A percentile compares a stretch with the other conserved stretches of the same genome.
Evolutionary conservation across 108 stramenopile species (phyloP).

Genomic region (Cylindrotheca closterium): DNA sequence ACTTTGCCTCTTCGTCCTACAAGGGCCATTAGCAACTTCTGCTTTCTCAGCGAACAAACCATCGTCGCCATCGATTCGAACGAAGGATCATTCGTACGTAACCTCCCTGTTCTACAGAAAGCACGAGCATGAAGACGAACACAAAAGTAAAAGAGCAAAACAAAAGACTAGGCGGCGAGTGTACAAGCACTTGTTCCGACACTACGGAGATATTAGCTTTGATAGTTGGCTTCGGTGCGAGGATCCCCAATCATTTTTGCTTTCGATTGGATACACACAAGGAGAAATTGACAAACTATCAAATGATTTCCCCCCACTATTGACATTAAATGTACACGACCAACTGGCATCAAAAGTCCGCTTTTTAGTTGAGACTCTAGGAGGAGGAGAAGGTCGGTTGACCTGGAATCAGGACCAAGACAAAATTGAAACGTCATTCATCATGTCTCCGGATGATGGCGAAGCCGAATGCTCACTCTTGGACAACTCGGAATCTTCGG

Average conservation of each 20-base stretch:
- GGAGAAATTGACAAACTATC: not conserved
- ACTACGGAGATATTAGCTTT: slow-evolving; percentile 29
- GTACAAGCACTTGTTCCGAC: slow-evolving; percentile 24
- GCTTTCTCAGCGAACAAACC: too few relatives aligned
- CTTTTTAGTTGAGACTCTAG: slow-evolving; percentile 10
- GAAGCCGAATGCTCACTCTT: too few relatives aligned
- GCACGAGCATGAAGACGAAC: not conserved
- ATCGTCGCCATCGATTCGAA: too few relatives aligned
- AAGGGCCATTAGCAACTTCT: too few relatives aligned
- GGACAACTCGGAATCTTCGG: too few relatives aligned
- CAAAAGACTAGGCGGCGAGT: not conserved
- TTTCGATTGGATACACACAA: slow-evolving; percentile 10
- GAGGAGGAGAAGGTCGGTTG: slow-evolving; percentile 11
- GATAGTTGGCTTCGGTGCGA: slow-evolving; percentile 27
- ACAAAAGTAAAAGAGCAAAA: too few relatives aligned
- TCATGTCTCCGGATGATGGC: too few relatives aligned
- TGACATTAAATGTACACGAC: slow-evolving; percentile 6
- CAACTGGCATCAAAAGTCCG: slow-evolving; percentile 16
- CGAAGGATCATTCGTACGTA: too few relatives aligned
- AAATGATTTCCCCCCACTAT: not conserved
- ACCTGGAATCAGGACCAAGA: slow-evolving; percentile 6
- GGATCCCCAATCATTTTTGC: slow-evolving; percentile 16
- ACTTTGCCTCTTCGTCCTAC: too few relatives aligned
- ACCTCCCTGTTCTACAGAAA: not conserved
- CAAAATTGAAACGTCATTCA: too few relatives aligned